These are phyloP conservation scores for Mangifera indica DNA, from an alignment of 345 rosid species.

Conservation along the genomic window DNA sequence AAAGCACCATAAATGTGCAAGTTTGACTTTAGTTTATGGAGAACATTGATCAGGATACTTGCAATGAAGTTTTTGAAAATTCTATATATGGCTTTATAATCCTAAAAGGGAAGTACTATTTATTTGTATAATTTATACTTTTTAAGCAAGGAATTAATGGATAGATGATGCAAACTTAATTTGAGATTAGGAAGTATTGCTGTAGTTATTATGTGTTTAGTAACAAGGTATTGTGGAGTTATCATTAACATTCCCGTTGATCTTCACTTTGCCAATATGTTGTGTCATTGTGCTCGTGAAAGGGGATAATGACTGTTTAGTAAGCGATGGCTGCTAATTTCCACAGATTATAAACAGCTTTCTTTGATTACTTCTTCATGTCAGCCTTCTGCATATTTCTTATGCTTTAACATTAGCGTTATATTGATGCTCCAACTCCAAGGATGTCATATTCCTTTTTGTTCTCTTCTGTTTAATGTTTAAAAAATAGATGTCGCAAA, in stretches of 20 bases:
- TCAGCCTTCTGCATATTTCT: not conserved
- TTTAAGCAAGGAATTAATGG: not conserved
- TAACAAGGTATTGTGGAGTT: not conserved
- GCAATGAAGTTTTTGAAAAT: not conserved
- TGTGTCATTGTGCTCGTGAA: not conserved
- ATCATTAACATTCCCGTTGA: not conserved
- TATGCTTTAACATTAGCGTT: not conserved
- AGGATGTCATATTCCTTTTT: not conserved
- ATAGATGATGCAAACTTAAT: not conserved
- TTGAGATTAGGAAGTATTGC: not conserved
- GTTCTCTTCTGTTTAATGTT: not conserved
- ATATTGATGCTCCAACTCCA: not conserved
- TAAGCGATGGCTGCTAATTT: not conserved
- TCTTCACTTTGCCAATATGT: not conserved
- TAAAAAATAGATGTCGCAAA: not conserved
- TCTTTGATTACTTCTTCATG: not conserved
- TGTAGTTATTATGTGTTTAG: not conserved
- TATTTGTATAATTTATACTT: not conserved
- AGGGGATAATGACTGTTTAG: not conserved
- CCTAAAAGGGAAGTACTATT: not conserved
- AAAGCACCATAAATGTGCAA: not conserved
- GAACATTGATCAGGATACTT: not conserved
- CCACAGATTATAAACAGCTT: not conserved
- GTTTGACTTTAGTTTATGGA: not conserved
- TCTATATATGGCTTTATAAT: not conserved